Base-by-base conservation (phyloP, 2,329 filamentous ascomycete genomes). In the Pseudopithomyces chartarum region DNA sequence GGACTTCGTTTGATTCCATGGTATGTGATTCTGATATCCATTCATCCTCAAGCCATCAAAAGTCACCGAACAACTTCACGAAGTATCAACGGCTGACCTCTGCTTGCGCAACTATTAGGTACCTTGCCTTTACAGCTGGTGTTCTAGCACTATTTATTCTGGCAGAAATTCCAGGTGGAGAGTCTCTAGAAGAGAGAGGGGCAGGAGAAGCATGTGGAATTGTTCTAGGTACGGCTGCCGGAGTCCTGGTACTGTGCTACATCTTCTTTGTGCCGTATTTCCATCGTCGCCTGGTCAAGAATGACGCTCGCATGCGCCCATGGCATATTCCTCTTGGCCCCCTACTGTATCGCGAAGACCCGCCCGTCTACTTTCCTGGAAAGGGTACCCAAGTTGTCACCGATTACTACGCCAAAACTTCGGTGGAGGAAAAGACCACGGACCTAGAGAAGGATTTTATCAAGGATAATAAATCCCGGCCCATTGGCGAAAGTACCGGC, bases 141-240 rank as follows among this genome's bases (percentile, higher is more conserved):
- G 70, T 82, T 48, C 77, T 81, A 40, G 79, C 80, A 5, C 75
- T 90, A 70, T 82, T 88, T 57, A 83, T 90, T 57, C 78, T 88
- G 46, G 73, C 80, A 60, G 75, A 79, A 60, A 66, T 70, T n/a
- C 78, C 76, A 34, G 51, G 45, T 32, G 54, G 38, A 12, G 52
- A 54, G 26, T 54, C 54, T 2, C 26, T 60, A 3, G 33, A 68
- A n/a, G 61, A 61, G 13, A 54, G 60, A 42, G 61, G 57, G 1
- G 46, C 61, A 6, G 59, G 59, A 1, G 55, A 58, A 22, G 52
- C 36, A 1, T 5, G 13, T 12, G 57, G 57, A 17, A 60, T 62
- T 17, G 54, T 60, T n/a, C 39, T 62, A 7, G 60, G 60, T 13
- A 51, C 57, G 2, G 32, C 45, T 26, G 42, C 10, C 1, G 60